Conservation (phyloP, 345 rosid species). For the Moricandia arvensis region DNA sequence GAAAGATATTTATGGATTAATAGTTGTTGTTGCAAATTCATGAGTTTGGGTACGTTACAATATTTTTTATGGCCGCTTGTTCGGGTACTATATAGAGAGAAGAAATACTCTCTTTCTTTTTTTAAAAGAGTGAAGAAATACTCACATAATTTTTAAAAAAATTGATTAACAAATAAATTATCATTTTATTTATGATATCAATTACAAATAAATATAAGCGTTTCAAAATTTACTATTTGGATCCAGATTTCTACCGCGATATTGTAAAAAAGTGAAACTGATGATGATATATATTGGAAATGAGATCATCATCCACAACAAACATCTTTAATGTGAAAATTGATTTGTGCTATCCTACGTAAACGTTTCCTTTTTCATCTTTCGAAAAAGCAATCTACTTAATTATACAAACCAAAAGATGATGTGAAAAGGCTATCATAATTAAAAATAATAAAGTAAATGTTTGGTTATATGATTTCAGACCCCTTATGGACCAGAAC, state of each 20-base stretch:
- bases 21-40: constrained; percentile 19
- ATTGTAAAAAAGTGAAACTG: too few relatives aligned
- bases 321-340: constrained; percentile 27
- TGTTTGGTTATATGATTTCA: constrained; percentile 29
- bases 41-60: constrained; percentile 19
- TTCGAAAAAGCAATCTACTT: constrained; percentile 32
- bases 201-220: not conserved
- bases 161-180: not conserved
- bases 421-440: constrained; percentile 17
- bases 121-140: not conserved
- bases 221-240: not conserved
- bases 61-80: not conserved
- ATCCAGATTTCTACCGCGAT: not conserved
- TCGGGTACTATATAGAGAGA: constrained; percentile 1
- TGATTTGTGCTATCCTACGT: constrained; percentile 28
- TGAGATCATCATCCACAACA: constrained; percentile 32
- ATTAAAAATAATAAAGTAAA: not conserved
- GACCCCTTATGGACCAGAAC: constrained; percentile 95
- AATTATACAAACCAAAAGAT: constrained; percentile 25
- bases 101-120: not conserved
- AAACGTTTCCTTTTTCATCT: constrained; percentile 28
- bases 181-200: not conserved
- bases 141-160: not conserved
- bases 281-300: not conserved
- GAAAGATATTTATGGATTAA: not conserved